A percentile compares a stretch with the other conserved stretches of the same genome.
Evolutionary conservation across 768 basidiomycete genomes (phyloP).

Genomic region (Suillus fuscotomentosus): DNA sequence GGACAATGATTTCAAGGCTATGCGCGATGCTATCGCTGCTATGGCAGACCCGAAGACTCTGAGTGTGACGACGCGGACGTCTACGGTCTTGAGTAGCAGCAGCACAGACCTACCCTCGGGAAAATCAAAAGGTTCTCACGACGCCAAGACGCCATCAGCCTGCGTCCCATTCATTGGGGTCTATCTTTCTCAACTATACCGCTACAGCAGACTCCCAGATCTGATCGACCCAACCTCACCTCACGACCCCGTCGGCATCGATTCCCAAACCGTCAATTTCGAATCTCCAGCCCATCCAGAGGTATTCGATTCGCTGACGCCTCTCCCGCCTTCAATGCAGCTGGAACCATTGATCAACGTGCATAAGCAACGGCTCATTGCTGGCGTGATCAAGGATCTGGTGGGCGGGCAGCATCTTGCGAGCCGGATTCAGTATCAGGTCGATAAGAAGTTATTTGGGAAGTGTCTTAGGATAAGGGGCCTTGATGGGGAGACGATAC

Average conservation of each 20-base stretch:
- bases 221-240: slow-evolving; percentile 83
- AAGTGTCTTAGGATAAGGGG: slow-evolving; percentile 70
- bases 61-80: slow-evolving; percentile 50
- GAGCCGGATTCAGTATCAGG: slow-evolving; percentile 62
- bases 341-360: slow-evolving; percentile 87
- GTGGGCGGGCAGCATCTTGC: slow-evolving; percentile 85
- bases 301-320: slow-evolving; percentile 70
- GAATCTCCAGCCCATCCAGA: slow-evolving; percentile 74
- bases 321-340: slow-evolving; percentile 73
- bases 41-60: slow-evolving; percentile 67
- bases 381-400: slow-evolving; percentile 75
- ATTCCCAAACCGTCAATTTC: slow-evolving; percentile 60
- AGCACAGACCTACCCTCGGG: slow-evolving; percentile 39
- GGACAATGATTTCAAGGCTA: slow-evolving; percentile 70
- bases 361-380: slow-evolving; percentile 83
- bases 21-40: slow-evolving; percentile 62
- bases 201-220: slow-evolving; percentile 68
- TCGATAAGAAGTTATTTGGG: slow-evolving; percentile 78
- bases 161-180: slow-evolving; percentile 75
- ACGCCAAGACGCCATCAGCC: slow-evolving; percentile 45
- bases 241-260: slow-evolving; percentile 61
- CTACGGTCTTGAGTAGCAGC: slow-evolving; percentile 49
- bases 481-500: slow-evolving; percentile 53
- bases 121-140: slow-evolving; percentile 32
- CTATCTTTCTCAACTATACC: slow-evolving; percentile 71